These are phyloP conservation scores for Catunica adiposa DNA, from an alignment of 2,329 filamentous ascomycete genomes.

Conservation along the genomic window DNA sequence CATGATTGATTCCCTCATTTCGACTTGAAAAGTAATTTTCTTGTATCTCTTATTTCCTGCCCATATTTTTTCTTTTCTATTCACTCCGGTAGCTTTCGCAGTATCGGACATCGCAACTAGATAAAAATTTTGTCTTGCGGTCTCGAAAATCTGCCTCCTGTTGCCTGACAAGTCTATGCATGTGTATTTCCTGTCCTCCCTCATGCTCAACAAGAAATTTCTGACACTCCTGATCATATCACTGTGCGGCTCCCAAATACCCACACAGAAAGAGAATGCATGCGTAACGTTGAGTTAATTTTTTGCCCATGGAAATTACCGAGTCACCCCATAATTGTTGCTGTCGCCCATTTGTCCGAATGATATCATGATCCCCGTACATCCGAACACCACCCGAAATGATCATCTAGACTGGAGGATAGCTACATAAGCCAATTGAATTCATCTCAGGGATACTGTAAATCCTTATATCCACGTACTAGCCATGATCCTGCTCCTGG, in stretches of 20 bases:
- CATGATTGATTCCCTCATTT: constrained; percentile 8
- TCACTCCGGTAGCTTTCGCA: background rate
- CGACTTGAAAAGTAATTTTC: constrained; percentile 2
- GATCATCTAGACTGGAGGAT: background rate
- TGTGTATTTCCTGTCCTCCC: background rate
- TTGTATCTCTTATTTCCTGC: background rate
- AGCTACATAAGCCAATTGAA: background rate
- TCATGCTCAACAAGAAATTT: too few relatives aligned
- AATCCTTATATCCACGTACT: too few relatives aligned
- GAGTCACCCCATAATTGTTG: background rate
- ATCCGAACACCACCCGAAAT: background rate
- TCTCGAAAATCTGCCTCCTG: background rate
- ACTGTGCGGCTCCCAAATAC: too few relatives aligned
- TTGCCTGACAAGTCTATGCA: too few relatives aligned
- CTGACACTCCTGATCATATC: too few relatives aligned
- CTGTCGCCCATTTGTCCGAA: background rate
- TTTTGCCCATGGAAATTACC: too few relatives aligned
- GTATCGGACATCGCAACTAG: background rate
- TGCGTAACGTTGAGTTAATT: too few relatives aligned
- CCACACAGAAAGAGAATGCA: too few relatives aligned
- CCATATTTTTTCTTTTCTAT: background rate
- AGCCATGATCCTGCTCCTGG: too few relatives aligned
- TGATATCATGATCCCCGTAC: background rate
- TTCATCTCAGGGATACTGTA: too few relatives aligned
- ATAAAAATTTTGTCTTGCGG: background rate